A percentile compares a stretch with the other conserved stretches of the same genome.
Evolutionary conservation across 345 rosid species (phyloP).

Genomic region (Turnera subulata): DNA sequence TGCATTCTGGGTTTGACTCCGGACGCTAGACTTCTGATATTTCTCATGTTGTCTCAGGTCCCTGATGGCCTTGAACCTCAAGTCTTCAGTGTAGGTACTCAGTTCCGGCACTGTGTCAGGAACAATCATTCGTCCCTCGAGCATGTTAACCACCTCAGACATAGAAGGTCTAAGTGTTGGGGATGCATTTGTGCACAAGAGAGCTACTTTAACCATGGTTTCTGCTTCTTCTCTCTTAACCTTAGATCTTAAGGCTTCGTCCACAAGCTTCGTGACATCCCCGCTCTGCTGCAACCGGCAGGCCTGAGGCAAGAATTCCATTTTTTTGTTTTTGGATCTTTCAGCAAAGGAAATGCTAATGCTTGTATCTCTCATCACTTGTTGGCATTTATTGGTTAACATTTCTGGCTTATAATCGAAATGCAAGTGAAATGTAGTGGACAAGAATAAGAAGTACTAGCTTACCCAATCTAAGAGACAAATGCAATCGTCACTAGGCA

Average conservation of each 20-base stretch:
- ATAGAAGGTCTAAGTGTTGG: constrained; percentile 24
- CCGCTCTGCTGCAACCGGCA: constrained; percentile 20
- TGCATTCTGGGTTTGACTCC: constrained; percentile 34
- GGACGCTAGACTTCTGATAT: constrained; percentile 18
- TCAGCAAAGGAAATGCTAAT: constrained; percentile 4
- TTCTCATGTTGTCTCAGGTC: constrained; percentile 33
- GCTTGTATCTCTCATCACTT: neutral
- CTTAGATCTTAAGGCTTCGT: constrained; percentile 10
- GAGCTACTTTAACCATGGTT: constrained; percentile 19
- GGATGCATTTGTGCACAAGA: constrained; percentile 27
- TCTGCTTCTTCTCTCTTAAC: constrained; percentile 19
- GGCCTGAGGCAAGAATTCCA: constrained; percentile 9
- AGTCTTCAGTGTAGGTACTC: constrained; percentile 14
- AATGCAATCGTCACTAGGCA: constrained; percentile 18
- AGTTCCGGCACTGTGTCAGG: constrained; percentile 12
- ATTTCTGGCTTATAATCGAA: neutral
- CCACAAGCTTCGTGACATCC: constrained; percentile 18
- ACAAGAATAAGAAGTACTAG: neutral
- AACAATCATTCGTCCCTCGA: constrained; percentile 14
- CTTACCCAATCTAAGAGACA: constrained; percentile 34
- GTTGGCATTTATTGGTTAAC: no score
- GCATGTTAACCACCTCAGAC: constrained; percentile 28
- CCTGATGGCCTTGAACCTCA: constrained; percentile 34
- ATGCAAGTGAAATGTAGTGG: neutral
- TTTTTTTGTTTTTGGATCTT: neutral